Base-by-base conservation (phyloP, 768 basidiomycete genomes). In the Amanita rimosa region DNA sequence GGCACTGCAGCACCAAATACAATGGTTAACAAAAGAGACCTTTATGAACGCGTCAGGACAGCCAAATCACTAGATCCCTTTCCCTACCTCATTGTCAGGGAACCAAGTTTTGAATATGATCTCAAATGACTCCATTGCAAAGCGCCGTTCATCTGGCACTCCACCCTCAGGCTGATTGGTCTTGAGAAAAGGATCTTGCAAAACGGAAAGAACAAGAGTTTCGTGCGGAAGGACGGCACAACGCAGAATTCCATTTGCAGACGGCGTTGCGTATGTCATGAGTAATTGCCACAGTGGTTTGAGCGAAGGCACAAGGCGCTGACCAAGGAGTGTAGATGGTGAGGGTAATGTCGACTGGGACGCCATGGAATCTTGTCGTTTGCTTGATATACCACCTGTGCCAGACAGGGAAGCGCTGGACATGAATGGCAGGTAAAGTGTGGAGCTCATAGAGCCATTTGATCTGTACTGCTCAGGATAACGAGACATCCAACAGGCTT, bases 1-100 rank as follows among this genome's bases (percentile, higher is more conserved):
- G 7, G 82, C 82, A 53, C 74, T 76, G 54, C 78, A 78, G 57
- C 83, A 86, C 85, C 85, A 89, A 26, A 82, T 53, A 54, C 73
- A 77, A 21, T 85, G 76, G 51, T 79, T 78, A 8, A 82, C 65
- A 46, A 72, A 74, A 19, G 62, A 66, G 72, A 58, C 67, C 68
- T 14, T 27, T 27, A 27, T 48, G 10, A 51, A 50, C 10, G 42
- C 35, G 29, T n/a, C 16, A 34, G 8, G 7, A 24, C 10, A 29
- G n/a, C 41, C 40, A 16, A 16, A 36, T 35, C 6, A 37, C 11
- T 16, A 13, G 34, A 14, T 50, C 53, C 9, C 42, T 26, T 24
- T 17, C 13, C 69, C 51, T 26, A 84, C 84, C 68, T 84, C 79
- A 45, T 71, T 73, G n/a, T 62, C 36, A 1, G 69, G 62, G 3